Conservation (phyloP, 2,329 filamentous ascomycete species). For the Colletotrichum tamarilloi region DNA sequence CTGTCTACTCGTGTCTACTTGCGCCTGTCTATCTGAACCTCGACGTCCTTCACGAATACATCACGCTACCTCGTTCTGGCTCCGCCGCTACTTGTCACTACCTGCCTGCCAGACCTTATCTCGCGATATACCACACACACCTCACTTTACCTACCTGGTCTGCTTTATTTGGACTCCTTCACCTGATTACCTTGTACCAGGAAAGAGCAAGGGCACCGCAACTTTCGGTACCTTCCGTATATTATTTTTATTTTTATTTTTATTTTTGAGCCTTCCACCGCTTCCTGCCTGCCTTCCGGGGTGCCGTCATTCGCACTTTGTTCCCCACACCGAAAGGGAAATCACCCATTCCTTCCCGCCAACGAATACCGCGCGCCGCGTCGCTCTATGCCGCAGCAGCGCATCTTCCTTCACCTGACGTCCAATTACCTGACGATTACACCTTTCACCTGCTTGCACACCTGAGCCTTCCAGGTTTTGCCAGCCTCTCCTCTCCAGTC, state of each 20-base stretch:
- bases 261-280: not conserved
- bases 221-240: not conserved
- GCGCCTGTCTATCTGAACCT: not conserved
- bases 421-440: not conserved
- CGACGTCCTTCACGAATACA: not conserved
- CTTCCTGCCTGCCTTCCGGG: not conserved
- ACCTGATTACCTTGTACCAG: not conserved
- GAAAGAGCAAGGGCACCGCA: not conserved
- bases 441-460: not conserved
- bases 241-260: too few relatives aligned
- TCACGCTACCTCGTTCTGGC: conserved; percentile 1
- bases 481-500: not conserved
- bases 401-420: not conserved
- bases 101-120: not conserved
- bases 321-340: not conserved
- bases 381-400: not conserved
- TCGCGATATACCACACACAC: not conserved
- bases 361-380: conserved; percentile 13
- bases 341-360: conserved; percentile 1
- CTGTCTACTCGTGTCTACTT: conserved; percentile 7
- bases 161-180: not conserved
- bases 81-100: not conserved
- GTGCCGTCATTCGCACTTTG: not conserved
- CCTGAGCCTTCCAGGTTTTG: not conserved
- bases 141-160: not conserved